Conservation (phyloP, 768 basidiomycete genomes). For the Rhodotorula diobovata region DNA sequence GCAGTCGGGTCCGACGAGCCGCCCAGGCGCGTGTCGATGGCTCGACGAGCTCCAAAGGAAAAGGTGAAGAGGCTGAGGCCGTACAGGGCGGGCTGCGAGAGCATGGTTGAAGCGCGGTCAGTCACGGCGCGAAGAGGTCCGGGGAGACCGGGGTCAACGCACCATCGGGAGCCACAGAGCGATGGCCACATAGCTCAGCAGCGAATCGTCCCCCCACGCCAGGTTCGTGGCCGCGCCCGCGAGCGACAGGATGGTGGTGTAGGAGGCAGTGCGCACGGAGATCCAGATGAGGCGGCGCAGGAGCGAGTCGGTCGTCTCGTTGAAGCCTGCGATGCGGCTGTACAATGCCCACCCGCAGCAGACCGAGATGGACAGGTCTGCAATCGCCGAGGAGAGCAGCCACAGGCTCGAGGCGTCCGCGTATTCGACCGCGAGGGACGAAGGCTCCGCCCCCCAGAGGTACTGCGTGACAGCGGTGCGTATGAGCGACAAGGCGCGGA, state of each 20-base stretch:
- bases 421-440: neutral
- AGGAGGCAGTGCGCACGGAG: conserved; percentile 7
- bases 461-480: neutral
- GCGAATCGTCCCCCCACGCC: neutral
- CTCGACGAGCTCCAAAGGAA: neutral
- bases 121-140: neutral
- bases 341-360: neutral
- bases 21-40: conserved; percentile 9
- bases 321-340: conserved; percentile 2
- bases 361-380: conserved; percentile 14
- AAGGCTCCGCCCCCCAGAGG: neutral
- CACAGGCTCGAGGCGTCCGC: neutral
- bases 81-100: conserved; percentile 6
- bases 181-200: neutral
- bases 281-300: conserved; percentile 4
- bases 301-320: conserved; percentile 9
- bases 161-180: neutral
- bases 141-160: neutral
- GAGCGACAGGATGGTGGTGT: conserved; percentile 9
- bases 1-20: neutral
- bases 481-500: neutral
- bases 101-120: neutral
- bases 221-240: neutral
- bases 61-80: conserved; percentile 13
- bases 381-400: conserved; percentile 1